Evolutionary conservation across 768 basidiomycete genomes (phyloP).

Genomic region (Phylloporus sp.): DNA sequence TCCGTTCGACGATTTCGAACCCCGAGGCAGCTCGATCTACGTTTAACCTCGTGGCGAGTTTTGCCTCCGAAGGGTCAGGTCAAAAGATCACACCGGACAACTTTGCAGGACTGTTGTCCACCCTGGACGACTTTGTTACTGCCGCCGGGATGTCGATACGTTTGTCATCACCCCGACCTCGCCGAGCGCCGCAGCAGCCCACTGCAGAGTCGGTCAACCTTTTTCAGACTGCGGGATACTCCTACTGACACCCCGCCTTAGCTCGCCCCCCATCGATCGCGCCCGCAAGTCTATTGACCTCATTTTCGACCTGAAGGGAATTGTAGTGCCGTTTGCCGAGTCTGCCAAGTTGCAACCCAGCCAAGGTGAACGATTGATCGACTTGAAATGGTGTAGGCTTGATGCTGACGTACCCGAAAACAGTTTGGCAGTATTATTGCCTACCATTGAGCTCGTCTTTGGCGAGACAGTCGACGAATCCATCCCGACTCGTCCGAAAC

Average conservation of each 20-base stretch:
- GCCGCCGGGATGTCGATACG: conserved; percentile 63
- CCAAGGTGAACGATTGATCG: conserved; percentile 22
- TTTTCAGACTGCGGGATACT: neutral
- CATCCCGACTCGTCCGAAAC: conserved; percentile 80
- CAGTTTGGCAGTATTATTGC: conserved; percentile 75
- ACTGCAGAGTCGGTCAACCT: conserved; percentile 43
- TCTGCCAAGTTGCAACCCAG: conserved; percentile 35
- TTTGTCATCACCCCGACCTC: conserved; percentile 49
- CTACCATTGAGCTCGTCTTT: conserved; percentile 71
- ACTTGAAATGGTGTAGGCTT: neutral
- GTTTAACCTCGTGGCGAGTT: conserved; percentile 66
- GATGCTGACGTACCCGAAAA: conserved; percentile 16
- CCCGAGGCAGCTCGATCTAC: conserved; percentile 83
- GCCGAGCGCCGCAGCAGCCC: conserved; percentile 46
- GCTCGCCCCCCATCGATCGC: conserved; percentile 73
- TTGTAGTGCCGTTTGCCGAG: conserved; percentile 56
- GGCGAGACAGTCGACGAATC: conserved; percentile 76
- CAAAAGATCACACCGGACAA: conserved; percentile 72
- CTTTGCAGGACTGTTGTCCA: conserved; percentile 68
- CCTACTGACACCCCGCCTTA: conserved; percentile 22
- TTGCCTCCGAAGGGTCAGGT: conserved; percentile 59
- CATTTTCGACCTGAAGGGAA: conserved; percentile 65
- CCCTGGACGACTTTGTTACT: conserved; percentile 84
- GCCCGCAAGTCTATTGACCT: conserved; percentile 82
- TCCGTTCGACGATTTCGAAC: conserved; percentile 80